phyloP scores from a whole-genome alignment of 306 rosid genomes.

The Cajanus cajan region DNA sequence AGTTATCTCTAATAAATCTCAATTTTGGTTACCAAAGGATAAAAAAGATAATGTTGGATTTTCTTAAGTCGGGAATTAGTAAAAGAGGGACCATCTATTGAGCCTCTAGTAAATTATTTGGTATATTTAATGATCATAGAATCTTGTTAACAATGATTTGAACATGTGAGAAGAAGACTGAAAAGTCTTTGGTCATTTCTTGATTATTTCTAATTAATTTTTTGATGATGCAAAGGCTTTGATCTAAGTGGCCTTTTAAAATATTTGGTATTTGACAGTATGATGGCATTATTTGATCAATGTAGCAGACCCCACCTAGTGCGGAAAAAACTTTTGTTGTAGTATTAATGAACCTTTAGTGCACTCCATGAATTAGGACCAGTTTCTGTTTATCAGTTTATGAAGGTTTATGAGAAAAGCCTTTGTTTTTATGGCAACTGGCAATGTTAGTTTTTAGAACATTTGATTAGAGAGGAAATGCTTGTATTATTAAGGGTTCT shows the following conservation, averaged over 20 bases:
- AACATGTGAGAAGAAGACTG: neutral
- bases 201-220: too few species aligned
- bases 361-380: neutral
- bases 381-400: neutral
- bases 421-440: neutral
- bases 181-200: neutral
- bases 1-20: neutral
- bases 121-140: neutral
- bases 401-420: neutral
- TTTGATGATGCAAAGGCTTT: neutral
- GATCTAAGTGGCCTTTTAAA: neutral
- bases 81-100: neutral
- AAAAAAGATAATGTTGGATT: neutral
- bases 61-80: neutral
- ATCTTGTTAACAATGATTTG: neutral
- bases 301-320: neutral
- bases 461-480: neutral
- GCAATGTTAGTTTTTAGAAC: neutral
- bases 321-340: neutral
- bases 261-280: neutral
- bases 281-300: neutral
- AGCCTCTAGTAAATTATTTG: neutral
- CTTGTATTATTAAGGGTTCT: neutral
- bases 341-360: neutral
- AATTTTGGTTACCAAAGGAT: neutral